Evolutionary conservation across 768 basidiomycete species (phyloP).

Genomic region (Boletus coccyginus): DNA sequence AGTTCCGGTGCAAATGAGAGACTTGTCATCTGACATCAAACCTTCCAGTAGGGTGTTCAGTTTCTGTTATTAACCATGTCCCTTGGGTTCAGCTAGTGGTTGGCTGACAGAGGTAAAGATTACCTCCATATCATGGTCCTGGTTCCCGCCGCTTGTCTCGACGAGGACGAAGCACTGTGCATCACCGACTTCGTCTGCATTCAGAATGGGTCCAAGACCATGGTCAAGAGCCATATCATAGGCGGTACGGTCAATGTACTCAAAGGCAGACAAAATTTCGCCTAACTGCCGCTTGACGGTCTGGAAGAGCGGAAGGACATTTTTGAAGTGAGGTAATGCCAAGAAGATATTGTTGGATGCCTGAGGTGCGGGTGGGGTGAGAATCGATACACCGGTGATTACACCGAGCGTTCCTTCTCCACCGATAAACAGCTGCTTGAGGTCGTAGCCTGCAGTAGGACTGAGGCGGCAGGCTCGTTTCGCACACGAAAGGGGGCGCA

Average conservation of each 20-base stretch:
- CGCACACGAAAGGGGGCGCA: conserved; percentile 30
- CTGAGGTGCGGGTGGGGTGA: conserved; percentile 79
- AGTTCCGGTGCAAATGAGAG: conserved; percentile 85
- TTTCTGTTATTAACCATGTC: conserved; percentile 60
- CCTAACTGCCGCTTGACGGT: conserved; percentile 79
- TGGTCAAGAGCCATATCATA: conserved; percentile 84
- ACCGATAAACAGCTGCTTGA: conserved; percentile 98
- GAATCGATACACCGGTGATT: conserved; percentile 91
- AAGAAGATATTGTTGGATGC: conserved; percentile 91
- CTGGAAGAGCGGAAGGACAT: conserved; percentile 82
- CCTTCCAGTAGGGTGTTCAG: conserved; percentile 71
- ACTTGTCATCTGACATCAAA: conserved; percentile 69
- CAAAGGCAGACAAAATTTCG: conserved; percentile 96
- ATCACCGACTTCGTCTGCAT: conserved; percentile 69
- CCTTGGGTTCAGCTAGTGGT: conserved; percentile 8
- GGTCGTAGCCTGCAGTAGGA: conserved; percentile 75
- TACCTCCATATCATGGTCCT: conserved; percentile 93
- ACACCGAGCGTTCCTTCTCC: conserved; percentile 96
- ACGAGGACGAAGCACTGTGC: conserved; percentile 88
- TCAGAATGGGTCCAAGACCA: conserved; percentile 74
- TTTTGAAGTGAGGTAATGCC: conserved; percentile 82
- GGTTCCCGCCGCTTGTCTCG: conserved; percentile 91
- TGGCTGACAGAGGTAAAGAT: conserved; percentile 13
- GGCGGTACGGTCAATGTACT: conserved; percentile 87
- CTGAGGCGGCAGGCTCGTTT: neutral